Base-by-base conservation (phyloP, 2,329 filamentous ascomycete species). In the Exophiala mesophila region DNA sequence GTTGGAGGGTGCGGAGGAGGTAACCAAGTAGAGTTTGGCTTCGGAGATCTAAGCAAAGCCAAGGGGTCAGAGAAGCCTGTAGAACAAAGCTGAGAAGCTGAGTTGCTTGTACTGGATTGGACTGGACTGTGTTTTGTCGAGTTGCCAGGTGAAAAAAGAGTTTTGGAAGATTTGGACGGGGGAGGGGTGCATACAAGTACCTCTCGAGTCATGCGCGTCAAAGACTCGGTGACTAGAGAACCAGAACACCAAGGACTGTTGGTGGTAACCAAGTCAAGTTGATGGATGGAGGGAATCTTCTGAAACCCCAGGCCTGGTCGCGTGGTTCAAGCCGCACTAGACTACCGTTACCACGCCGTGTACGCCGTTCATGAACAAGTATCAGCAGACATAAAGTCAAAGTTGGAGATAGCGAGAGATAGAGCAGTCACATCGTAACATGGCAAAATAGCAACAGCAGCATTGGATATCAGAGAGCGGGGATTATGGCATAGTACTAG, bases 371-470 rank as follows among this genome's bases (percentile, higher is more conserved):
- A n/a, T n/a, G 23, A 6, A 26, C 23, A 12, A 46, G 41, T 44
- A 46, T 49, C 47, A 49, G 43, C 39, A 41, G 43, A 37, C 18
- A 23, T 7, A 12, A 26, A 12, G 23, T 7, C 23, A 26, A 26
- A 26, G 19, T 39, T 12, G 4, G 37, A 37, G 47, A 46, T 46
- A 41, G 35, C 12, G 23, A 47, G 37, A 50, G 47, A 50, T 50
- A 50, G 44, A 50, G 44, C 33, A 39, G 47, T 50, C 32, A 41
- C 41, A 50, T 50, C 38, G 47, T 47, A 43, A 30, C 44, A 44
- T 45, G 41, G 31, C 36, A 29, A 41, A 20, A 34, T 37, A 44
- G 40, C 36, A 15, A 45, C 40, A 50, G 43, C 32, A 45, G 32
- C 43, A 45, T 45, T 41, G 29, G 42, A 45, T 45, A 36, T 30